These are phyloP conservation scores for Vitis cinerea DNA, from an alignment of 164 flowering plant species.

Conservation along the genomic window DNA sequence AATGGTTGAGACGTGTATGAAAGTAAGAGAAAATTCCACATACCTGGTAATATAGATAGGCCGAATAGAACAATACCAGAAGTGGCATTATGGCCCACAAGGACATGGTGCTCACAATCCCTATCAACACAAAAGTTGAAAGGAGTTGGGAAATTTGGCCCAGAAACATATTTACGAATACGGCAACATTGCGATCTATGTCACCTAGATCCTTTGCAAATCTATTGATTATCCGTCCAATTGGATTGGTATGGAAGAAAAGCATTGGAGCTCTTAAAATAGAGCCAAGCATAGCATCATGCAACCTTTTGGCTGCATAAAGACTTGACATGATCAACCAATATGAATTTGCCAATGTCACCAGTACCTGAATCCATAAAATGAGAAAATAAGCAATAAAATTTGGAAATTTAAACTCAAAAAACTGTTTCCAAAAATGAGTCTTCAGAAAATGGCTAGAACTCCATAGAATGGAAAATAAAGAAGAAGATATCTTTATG, in stretches of 20 bases:
- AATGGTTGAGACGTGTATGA: too few species aligned
- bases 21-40: not conserved
- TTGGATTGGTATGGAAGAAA: constrained; percentile 94
- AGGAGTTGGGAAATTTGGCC: constrained; percentile 80
- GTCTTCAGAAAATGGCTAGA: too few species aligned
- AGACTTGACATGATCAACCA: constrained; percentile 92
- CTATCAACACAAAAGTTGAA: constrained; percentile 91
- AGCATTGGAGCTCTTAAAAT: constrained; percentile 97
- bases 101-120: constrained; percentile 92
- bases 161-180: constrained; percentile 76
- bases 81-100: constrained; percentile 99
- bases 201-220: constrained; percentile 98
- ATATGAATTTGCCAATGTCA: constrained; percentile 81
- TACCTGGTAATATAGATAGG: constrained; percentile 97
- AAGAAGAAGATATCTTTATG: too few species aligned
- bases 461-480: too few species aligned
- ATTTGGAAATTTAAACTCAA: not conserved
- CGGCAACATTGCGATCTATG: constrained; percentile 88
- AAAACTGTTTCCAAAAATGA: not conserved
- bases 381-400: not conserved
- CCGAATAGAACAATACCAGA: constrained; percentile 79
- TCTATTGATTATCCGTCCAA: constrained; percentile 92
- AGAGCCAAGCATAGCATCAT: constrained; percentile 86
- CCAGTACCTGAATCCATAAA: constrained; percentile 63
- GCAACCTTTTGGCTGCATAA: constrained; percentile 89